Evolutionary conservation across 163 green algal genomes (phyloP), one percentile per base, ranked within the genome.

Genomic region (Scenedesmus sp.): DNA sequence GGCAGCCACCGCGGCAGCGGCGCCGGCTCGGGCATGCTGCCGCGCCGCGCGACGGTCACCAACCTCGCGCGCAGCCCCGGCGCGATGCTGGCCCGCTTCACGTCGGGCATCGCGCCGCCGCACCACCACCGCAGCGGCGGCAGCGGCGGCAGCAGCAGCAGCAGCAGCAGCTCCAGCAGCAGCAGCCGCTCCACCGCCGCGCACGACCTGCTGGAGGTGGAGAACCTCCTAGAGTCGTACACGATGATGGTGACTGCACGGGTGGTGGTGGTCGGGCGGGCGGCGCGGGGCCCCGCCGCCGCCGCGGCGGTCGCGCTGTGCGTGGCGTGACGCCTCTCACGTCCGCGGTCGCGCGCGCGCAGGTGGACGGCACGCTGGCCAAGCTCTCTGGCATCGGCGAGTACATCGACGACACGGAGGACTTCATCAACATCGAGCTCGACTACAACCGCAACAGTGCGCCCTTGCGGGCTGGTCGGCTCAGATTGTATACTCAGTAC

Each of bases 191-290:
- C 75, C 63, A 24, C 63, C 22, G 80, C 80, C 48, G 69, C 84
- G 33, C 85, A 89, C 39, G 87, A 90, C 47, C 50, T 92, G 53
- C 65, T 90, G 34, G 88, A 92, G 73, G 92, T 96, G 53, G 93
- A 97, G 85, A 92, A 93, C 79, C 82, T 97, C 20, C 67, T 98
- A 51, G 93, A 98, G 82, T 84, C 86, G 4, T 98, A 97, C 79
- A 94, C 94, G 63, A 93, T 95, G 85, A 87, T 93, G 63, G 64
- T n/a, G n/a, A n/a, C n/a, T n/a, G n/a, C n/a, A n/a, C n/a, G n/a
- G n/a, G n/a, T n/a, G n/a, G n/a, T n/a, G n/a, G n/a, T n/a, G n/a
- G n/a, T n/a, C 92, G 7, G 91, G 91, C 75, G 73, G 39, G 14
- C 85, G 14, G 47, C 14, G 14, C 47, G 47, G 47, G 47, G 14